Conservation (phyloP, 2,329 filamentous ascomycete genomes). For the Fusarium papillatum region DNA sequence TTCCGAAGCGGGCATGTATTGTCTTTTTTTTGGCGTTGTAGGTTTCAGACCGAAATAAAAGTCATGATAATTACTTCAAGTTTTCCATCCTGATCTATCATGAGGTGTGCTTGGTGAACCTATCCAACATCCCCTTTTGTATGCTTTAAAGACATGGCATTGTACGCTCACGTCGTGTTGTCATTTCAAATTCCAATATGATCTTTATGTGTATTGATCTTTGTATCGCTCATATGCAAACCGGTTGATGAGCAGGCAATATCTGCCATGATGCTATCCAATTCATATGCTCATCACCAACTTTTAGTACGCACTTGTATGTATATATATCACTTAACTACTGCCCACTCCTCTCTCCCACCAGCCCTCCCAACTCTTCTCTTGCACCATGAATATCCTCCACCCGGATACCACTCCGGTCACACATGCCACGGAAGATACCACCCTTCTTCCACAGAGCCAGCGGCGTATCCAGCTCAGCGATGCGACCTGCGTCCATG, state of each 20-base stretch:
- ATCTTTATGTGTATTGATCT: neutral
- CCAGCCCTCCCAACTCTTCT: constrained; percentile 47
- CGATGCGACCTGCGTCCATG: constrained; percentile 91
- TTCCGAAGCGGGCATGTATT: constrained; percentile 26
- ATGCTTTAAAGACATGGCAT: neutral
- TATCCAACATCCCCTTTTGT: neutral
- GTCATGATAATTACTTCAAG: constrained; percentile 7
- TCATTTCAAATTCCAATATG: neutral
- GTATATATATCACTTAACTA: neutral
- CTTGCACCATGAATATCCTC: constrained; percentile 66
- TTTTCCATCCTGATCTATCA: neutral
- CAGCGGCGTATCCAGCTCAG: constrained; percentile 85
- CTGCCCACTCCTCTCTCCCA: constrained; percentile 21
- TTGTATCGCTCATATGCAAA: neutral
- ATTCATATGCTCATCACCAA: constrained; percentile 3
- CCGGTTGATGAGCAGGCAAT: neutral
- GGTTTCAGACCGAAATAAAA: constrained; percentile 12
- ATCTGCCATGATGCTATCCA: neutral
- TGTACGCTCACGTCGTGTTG: neutral
- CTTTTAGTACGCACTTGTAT: neutral
- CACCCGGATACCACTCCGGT: constrained; percentile 80
- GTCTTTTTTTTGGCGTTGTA: constrained; percentile 27
- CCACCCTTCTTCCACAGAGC: constrained; percentile 80
- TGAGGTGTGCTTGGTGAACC: neutral
- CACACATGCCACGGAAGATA: constrained; percentile 93